Evolutionary conservation across 2,329 filamentous ascomycete genomes (phyloP).

Genomic region (Ophiostoma australiae): DNA sequence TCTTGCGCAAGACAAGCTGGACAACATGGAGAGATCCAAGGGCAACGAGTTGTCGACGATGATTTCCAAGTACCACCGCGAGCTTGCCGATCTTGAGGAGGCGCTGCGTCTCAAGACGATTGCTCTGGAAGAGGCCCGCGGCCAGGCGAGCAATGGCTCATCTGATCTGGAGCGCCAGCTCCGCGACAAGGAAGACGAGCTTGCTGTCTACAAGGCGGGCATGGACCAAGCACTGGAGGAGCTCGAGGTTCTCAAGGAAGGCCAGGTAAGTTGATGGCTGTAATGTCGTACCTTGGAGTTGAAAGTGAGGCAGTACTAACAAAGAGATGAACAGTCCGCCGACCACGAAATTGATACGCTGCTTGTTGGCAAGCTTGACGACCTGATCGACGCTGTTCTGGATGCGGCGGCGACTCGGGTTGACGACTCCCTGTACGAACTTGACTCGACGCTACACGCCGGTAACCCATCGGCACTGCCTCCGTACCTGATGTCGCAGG

Average conservation of each 20-base stretch:
- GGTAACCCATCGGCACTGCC: constrained; percentile 97
- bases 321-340: constrained; percentile 51
- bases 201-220: constrained; percentile 95
- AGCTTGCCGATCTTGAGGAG: constrained; percentile 95
- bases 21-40: constrained; percentile 88
- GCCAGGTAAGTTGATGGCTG: constrained; percentile 29
- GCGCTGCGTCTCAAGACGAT: constrained; percentile 82
- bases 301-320: neutral
- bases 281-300: neutral
- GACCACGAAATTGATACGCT: constrained; percentile 90
- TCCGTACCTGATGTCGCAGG: constrained; percentile 89
- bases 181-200: constrained; percentile 92
- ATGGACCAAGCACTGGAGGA: constrained; percentile 96
- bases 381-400: constrained; percentile 94
- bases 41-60: constrained; percentile 91
- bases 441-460: constrained; percentile 96
- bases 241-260: constrained; percentile 78
- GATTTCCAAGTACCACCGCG: constrained; percentile 92
- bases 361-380: constrained; percentile 87
- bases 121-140: constrained; percentile 75
- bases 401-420: constrained; percentile 90
- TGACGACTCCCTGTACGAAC: constrained; percentile 92
- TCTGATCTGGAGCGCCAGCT: constrained; percentile 81
- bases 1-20: constrained; percentile 83
- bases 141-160: constrained; percentile 72